Evolutionary conservation across 2,329 filamentous ascomycete genomes (phyloP).

Genomic region (Leptographium lundbergii): DNA sequence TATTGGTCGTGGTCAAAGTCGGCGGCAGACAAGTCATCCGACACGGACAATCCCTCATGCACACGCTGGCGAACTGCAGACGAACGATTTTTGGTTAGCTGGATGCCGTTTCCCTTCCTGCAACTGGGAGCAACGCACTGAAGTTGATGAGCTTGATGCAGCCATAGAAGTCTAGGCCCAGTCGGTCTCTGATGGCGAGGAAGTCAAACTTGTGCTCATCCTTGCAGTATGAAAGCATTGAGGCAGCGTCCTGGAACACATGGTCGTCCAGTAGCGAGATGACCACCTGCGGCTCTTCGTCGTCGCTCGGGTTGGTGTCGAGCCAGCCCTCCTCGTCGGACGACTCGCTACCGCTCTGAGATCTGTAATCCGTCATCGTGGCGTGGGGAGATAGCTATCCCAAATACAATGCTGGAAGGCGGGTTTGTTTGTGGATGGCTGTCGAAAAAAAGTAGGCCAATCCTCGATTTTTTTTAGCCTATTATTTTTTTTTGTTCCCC

Average conservation of each 20-base stretch:
- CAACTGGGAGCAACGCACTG: conserved; percentile 19
- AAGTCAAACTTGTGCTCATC: conserved; percentile 57
- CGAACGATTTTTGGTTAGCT: not conserved
- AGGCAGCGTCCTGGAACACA: conserved; percentile 48
- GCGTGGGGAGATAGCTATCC: not conserved
- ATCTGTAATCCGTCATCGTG: conserved; percentile 6
- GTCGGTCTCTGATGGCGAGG: conserved; percentile 39
- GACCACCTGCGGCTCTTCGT: conserved; percentile 47
- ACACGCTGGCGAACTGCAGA: conserved; percentile 33
- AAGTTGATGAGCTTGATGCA: conserved; percentile 67
- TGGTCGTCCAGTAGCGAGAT: conserved; percentile 56
- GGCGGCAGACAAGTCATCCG: conserved; percentile 44
- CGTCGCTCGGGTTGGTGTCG: conserved; percentile 33
- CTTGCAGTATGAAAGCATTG: conserved; percentile 59
- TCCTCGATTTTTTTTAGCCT: not conserved
- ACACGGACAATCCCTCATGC: conserved; percentile 31
- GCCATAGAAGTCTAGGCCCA: conserved; percentile 59
- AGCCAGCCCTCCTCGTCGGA: conserved; percentile 24
- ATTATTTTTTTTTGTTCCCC: not conserved
- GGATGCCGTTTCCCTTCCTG: not conserved
- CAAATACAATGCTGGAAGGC: not conserved
- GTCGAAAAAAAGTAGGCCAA: not conserved
- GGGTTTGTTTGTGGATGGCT: not conserved
- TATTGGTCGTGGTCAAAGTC: conserved; percentile 68
- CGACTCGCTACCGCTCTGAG: conserved; percentile 21